Evolutionary conservation across 495 filamentous ascomycete genomes (phyloP).

Genomic region (Penicillium simplicissimum): DNA sequence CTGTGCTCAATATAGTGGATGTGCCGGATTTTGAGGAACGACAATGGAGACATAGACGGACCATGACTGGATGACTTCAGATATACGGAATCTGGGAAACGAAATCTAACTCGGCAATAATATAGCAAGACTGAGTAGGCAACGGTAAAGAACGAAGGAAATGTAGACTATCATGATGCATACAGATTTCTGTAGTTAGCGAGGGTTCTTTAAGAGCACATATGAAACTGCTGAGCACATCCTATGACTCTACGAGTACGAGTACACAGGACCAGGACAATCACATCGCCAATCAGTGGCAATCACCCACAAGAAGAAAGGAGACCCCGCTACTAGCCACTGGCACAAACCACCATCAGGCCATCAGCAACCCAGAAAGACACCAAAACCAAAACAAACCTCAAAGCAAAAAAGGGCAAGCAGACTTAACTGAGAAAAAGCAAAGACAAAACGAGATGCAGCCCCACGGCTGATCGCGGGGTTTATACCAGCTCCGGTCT

Average conservation of each 20-base stretch:
- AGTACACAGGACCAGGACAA: too few species aligned
- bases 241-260: too few species aligned
- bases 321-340: background rate
- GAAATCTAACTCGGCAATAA: background rate
- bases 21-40: background rate
- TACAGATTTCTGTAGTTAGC: background rate
- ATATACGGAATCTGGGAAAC: background rate
- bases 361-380: too few species aligned
- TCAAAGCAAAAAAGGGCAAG: background rate
- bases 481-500: conserved; percentile 20
- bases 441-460: background rate
- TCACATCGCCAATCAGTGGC: background rate
- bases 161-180: too few species aligned
- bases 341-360: background rate
- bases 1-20: background rate
- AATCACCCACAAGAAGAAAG: background rate
- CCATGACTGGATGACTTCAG: background rate
- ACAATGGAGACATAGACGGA: background rate
- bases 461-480: conserved; percentile 21
- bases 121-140: background rate
- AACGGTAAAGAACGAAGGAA: background rate
- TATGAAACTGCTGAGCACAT: background rate
- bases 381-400: background rate
- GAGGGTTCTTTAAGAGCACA: background rate
- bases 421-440: background rate